phyloP scores from a whole-genome alignment of 2,329 filamentous ascomycete genomes.

The Claviceps humidiphila region DNA sequence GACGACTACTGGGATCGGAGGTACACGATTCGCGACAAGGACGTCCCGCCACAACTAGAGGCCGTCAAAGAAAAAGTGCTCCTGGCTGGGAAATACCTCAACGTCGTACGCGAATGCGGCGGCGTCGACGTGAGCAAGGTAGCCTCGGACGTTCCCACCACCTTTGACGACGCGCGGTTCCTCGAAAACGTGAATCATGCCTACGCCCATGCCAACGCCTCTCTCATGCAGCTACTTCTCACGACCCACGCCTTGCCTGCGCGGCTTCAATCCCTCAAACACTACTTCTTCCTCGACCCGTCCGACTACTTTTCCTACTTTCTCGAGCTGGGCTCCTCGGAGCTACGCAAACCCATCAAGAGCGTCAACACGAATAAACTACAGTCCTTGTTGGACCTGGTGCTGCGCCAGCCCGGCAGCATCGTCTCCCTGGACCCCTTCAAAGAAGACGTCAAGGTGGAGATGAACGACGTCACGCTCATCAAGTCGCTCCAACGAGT shows the following conservation, averaged over 20 bases:
- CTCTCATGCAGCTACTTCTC: slow-evolving; percentile 76
- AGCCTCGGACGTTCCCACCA: slow-evolving; percentile 75
- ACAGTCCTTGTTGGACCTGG: slow-evolving; percentile 88
- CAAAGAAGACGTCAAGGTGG: slow-evolving; percentile 95
- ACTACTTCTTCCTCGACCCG: slow-evolving; percentile 97
- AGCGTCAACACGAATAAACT: slow-evolving; percentile 85
- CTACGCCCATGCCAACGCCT: slow-evolving; percentile 91
- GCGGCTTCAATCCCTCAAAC: slow-evolving; percentile 79
- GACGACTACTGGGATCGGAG: slow-evolving; percentile 99
- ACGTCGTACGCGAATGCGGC: slow-evolving; percentile 92
- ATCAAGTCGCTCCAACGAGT: slow-evolving; percentile 92
- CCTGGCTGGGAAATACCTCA: slow-evolving; percentile 91
- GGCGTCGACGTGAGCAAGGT: slow-evolving; percentile 88
- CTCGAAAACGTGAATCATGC: slow-evolving; percentile 92
- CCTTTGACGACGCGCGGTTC: slow-evolving; percentile 84
- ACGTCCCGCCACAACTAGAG: slow-evolving; percentile 84
- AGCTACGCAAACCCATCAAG: slow-evolving; percentile 80
- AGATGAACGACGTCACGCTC: slow-evolving; percentile 89
- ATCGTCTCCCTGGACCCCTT: slow-evolving; percentile 90
- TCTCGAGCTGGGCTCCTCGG: slow-evolving; percentile 77
- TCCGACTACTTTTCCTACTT: slow-evolving; percentile 99
- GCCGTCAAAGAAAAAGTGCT: slow-evolving; percentile 88
- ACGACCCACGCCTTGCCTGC: slow-evolving; percentile 86
- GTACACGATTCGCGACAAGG: slow-evolving; percentile 84
- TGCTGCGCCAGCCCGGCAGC: slow-evolving; percentile 89